These are phyloP conservation scores for Boletus vermiculosoides DNA, from an alignment of 768 basidiomycete species.

Conservation along the genomic window DNA sequence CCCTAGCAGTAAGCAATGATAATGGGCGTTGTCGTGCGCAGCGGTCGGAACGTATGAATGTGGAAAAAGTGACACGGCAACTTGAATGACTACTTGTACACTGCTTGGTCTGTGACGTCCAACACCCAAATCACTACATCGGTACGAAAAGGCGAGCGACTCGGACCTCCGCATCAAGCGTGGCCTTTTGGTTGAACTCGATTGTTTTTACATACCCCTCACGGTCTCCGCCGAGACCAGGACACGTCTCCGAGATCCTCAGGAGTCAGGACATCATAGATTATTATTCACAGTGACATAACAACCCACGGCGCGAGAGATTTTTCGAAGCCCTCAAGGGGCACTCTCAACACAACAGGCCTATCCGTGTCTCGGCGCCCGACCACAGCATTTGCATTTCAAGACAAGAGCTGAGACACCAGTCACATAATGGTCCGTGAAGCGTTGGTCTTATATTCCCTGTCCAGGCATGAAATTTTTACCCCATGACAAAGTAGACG, in stretches of 20 bases:
- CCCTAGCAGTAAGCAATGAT: neutral
- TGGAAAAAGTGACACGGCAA: conserved; percentile 1
- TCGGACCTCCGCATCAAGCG: too few relatives aligned
- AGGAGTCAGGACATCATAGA: too few relatives aligned
- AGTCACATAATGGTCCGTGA: neutral
- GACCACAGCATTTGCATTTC: neutral
- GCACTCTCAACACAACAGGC: neutral
- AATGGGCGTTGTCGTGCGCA: conserved; percentile 1
- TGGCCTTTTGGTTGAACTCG: too few relatives aligned
- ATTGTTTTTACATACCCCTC: neutral
- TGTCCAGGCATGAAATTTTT: neutral
- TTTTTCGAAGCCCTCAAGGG: too few relatives aligned
- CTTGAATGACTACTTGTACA: too few relatives aligned
- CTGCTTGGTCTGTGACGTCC: too few relatives aligned
- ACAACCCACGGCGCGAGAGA: too few relatives aligned
- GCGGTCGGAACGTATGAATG: neutral
- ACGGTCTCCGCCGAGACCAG: neutral
- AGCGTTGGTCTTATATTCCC: neutral
- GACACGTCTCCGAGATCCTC: too few relatives aligned
- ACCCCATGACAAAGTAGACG: neutral
- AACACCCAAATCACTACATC: neutral
- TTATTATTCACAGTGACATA: too few relatives aligned
- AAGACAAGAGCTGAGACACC: neutral
- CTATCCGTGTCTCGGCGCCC: neutral
- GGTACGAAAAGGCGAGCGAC: too few relatives aligned